These are phyloP conservation scores for Arthrobotrys musiformis DNA, from an alignment of 2,329 filamentous ascomycete genomes.

Conservation along the genomic window DNA sequence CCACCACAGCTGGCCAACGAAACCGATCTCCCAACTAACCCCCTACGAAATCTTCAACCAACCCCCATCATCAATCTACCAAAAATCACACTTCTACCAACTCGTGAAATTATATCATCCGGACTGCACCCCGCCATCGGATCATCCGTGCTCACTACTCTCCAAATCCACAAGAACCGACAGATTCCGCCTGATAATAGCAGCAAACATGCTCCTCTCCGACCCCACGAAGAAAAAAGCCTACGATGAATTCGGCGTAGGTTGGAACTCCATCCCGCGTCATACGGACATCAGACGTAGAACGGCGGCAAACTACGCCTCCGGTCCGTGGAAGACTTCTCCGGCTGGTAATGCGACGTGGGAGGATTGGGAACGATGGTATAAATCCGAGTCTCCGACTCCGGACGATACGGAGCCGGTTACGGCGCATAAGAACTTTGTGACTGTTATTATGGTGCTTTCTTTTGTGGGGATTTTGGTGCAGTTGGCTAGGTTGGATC, in stretches of 20 bases:
- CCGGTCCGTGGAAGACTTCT: conserved; percentile 62
- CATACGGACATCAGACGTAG: conserved; percentile 56
- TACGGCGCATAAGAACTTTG: conserved; percentile 68
- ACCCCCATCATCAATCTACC: conserved; percentile 35
- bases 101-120: conserved; percentile 97
- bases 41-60: conserved; percentile 54
- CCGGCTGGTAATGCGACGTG: conserved; percentile 85
- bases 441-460: conserved; percentile 69
- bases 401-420: conserved; percentile 65
- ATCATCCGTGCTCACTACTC: conserved; percentile 64
- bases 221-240: conserved; percentile 79
- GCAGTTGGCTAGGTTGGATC: conserved; percentile 50
- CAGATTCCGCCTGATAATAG: conserved; percentile 86
- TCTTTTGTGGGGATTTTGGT: conserved; percentile 57
- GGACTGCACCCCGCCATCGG: conserved; percentile 70
- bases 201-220: conserved; percentile 87
- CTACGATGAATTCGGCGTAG: conserved; percentile 83
- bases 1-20: conserved; percentile 28
- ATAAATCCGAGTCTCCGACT: conserved; percentile 69
- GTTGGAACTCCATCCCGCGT: conserved; percentile 70
- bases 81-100: conserved; percentile 85
- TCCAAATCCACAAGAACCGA: conserved; percentile 77
- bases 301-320: conserved; percentile 60
- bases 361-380: conserved; percentile 95
- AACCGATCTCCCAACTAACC: conserved; percentile 41